These are phyloP conservation scores for Mycogone perniciosa DNA, from an alignment of 2,329 filamentous ascomycete genomes.

Conservation along the genomic window DNA sequence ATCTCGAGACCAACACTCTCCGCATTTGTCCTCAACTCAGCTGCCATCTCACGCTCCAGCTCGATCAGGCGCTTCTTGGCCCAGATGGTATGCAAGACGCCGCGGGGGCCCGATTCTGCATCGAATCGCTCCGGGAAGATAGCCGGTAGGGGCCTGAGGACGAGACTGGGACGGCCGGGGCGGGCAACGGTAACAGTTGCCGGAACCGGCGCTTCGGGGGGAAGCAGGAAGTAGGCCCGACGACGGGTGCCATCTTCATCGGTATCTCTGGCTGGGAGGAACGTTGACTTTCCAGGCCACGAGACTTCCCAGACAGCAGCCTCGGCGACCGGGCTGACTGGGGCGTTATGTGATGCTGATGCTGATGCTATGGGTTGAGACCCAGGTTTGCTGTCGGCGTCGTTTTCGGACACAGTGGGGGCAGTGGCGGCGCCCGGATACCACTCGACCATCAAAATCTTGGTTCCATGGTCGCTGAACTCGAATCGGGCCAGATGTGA, in stretches of 20 bases:
- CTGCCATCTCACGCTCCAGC: conserved; percentile 68
- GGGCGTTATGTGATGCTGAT: background rate
- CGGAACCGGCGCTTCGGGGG: conserved; percentile 65
- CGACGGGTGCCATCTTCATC: conserved; percentile 36
- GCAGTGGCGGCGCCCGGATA: conserved; percentile 35
- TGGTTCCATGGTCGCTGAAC: conserved; percentile 81
- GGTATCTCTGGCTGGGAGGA: conserved; percentile 53
- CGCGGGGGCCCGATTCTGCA: conserved; percentile 64
- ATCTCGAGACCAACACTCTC: conserved; percentile 82
- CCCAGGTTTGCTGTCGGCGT: conserved; percentile 5
- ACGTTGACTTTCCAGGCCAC: conserved; percentile 74
- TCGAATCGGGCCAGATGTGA: conserved; percentile 66
- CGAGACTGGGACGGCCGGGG: conserved; percentile 34
- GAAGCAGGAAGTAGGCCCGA: conserved; percentile 74
- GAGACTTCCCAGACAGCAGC: conserved; percentile 62
- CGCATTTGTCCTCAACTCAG: conserved; percentile 64
- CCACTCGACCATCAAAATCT: conserved; percentile 93
- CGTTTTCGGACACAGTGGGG: conserved; percentile 6
- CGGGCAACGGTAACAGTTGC: conserved; percentile 61
- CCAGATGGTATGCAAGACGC: conserved; percentile 86
- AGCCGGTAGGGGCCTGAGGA: conserved; percentile 75
- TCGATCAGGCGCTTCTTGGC: conserved; percentile 73
- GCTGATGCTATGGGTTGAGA: conserved; percentile 13
- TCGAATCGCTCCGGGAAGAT: conserved; percentile 77
- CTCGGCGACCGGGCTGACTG: conserved; percentile 12